Evolutionary conservation across 2,329 filamentous ascomycete genomes (phyloP).

Genomic region (Penicillium griseofulvum): DNA sequence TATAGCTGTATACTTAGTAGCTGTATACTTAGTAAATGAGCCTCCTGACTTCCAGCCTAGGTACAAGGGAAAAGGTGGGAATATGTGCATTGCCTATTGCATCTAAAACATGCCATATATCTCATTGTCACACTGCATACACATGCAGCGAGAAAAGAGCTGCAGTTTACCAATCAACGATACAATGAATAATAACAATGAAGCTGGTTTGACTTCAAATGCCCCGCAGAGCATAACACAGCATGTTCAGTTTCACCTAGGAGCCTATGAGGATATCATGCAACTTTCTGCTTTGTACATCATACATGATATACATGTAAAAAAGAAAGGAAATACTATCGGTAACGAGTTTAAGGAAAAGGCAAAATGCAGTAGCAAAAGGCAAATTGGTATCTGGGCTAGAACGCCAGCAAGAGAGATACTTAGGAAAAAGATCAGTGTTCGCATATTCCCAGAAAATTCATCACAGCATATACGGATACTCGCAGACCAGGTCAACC

Average conservation of each 20-base stretch:
- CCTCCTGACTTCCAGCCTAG: background rate
- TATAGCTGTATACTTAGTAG: background rate
- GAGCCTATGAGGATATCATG: background rate
- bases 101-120: background rate
- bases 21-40: background rate
- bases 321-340: background rate
- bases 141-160: background rate
- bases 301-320: background rate
- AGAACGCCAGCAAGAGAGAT: conserved; percentile 21
- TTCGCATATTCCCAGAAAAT: conserved; percentile 17
- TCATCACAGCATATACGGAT: conserved; percentile 27
- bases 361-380: conserved; percentile 6
- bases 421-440: conserved; percentile 11
- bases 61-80: background rate
- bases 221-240: background rate
- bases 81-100: background rate
- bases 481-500: conserved; percentile 19
- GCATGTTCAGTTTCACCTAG: background rate
- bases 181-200: background rate
- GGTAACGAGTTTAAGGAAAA: conserved; percentile 7
- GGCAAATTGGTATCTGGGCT: conserved; percentile 31
- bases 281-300: background rate
- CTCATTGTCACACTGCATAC: background rate
- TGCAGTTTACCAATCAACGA: background rate
- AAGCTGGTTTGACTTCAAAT: background rate